phyloP scores from a whole-genome alignment of 768 basidiomycete genomes.

The Termitomyces titanicus region DNA sequence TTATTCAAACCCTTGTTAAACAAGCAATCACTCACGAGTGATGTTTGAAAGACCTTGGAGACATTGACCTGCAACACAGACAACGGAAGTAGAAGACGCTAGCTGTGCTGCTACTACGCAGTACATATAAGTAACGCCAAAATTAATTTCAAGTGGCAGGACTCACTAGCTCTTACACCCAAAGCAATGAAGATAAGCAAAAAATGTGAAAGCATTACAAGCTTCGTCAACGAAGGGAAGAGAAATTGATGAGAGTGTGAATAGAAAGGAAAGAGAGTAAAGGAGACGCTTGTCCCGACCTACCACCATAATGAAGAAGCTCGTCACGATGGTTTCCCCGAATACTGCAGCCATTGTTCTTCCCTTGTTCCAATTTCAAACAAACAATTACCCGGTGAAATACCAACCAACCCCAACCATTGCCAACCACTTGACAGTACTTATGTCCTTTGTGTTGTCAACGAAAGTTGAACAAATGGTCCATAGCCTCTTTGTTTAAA shows the following conservation, averaged over 20 bases:
- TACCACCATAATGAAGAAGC: background rate
- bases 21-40: constrained; percentile 42
- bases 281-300: constrained; percentile 3
- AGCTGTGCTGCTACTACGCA: constrained; percentile 35
- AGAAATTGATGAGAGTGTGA: constrained; percentile 1
- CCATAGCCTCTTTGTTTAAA: no score
- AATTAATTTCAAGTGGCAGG: background rate
- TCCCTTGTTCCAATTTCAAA: no score
- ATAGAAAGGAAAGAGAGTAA: constrained; percentile 2
- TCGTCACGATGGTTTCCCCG: constrained; percentile 1
- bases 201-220: constrained; percentile 33
- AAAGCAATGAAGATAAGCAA: constrained; percentile 28
- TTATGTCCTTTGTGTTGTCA: no score
- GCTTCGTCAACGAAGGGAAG: constrained; percentile 21
- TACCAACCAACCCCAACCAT: no score
- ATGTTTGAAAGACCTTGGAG: constrained; percentile 74
- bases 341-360: constrained; percentile 15
- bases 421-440: no score
- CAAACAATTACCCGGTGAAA: no score
- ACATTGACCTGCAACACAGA: constrained; percentile 90
- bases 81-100: constrained; percentile 50
- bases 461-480: no score
- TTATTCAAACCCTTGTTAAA: background rate
- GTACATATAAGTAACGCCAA: background rate
- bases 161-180: constrained; percentile 35